Evolutionary conservation across 2,329 filamentous ascomycete genomes (phyloP).

Genomic region (Coniella lustricola): DNA sequence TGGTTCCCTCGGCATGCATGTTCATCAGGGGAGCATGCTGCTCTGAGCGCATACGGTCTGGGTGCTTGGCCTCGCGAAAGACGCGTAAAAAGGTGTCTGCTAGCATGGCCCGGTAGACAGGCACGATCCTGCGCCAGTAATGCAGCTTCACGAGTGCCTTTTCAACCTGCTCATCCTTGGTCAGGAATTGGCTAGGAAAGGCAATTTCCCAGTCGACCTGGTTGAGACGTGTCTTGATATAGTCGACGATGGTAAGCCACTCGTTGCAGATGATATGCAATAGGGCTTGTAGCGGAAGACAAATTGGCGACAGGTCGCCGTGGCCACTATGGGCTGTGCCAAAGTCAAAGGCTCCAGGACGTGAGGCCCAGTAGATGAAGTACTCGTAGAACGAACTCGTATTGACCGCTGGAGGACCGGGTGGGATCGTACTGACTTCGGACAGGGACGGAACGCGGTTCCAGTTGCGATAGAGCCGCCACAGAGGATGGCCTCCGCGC

Average conservation of each 20-base stretch:
- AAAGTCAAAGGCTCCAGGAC: slow-evolving; percentile 14
- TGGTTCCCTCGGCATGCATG: not conserved
- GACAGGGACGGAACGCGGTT: slow-evolving; percentile 8
- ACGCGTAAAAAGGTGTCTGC: slow-evolving; percentile 19
- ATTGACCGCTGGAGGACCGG: not conserved
- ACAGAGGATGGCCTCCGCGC: slow-evolving; percentile 16
- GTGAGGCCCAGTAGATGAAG: slow-evolving; percentile 22
- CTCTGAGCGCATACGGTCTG: slow-evolving; percentile 4
- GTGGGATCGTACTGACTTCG: not conserved
- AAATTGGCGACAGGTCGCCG: slow-evolving; percentile 9
- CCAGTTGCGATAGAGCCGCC: slow-evolving; percentile 22
- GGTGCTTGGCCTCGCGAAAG: slow-evolving; percentile 13
- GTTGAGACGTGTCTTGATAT: slow-evolving; percentile 23
- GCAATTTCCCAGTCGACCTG: slow-evolving; percentile 24
- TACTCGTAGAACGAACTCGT: slow-evolving; percentile 19
- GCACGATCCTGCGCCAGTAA: slow-evolving; percentile 21
- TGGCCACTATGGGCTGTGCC: not conserved
- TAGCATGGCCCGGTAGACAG: slow-evolving; percentile 24
- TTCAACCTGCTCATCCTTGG: slow-evolving; percentile 17
- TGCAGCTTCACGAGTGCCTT: slow-evolving; percentile 21
- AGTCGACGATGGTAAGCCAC: slow-evolving; percentile 23
- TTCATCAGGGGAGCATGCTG: not conserved
- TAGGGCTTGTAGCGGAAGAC: slow-evolving; percentile 19
- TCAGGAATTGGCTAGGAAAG: slow-evolving; percentile 19
- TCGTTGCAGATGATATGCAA: slow-evolving; percentile 22